Evolutionary conservation across 2,329 filamentous ascomycete genomes (phyloP).

Genomic region (Trichophyton schoenleinii): DNA sequence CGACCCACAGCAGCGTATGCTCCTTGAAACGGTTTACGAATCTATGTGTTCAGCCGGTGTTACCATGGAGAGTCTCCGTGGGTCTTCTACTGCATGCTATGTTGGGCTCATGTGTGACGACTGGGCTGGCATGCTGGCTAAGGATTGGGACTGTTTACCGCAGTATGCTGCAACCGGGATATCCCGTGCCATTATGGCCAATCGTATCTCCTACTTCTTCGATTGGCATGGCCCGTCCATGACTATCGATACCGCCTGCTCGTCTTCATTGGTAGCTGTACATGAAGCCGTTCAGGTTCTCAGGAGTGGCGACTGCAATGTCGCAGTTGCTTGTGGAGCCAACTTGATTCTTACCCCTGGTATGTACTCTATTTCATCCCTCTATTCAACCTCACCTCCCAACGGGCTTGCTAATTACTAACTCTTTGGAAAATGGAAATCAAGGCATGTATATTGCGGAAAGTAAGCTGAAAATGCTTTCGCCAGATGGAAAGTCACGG

Average conservation of each 20-base stretch:
- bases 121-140: slow-evolving; percentile 17
- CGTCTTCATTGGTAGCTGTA: slow-evolving; percentile 5
- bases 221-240: slow-evolving; percentile 4
- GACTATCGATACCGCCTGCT: background rate
- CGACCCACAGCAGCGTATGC: slow-evolving; percentile 23
- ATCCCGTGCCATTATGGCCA: slow-evolving; percentile 28
- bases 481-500: slow-evolving; percentile 21
- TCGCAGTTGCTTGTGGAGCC: background rate
- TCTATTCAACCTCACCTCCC: no score
- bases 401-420: background rate
- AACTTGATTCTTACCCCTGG: slow-evolving; percentile 1
- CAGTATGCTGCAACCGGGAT: slow-evolving; percentile 20
- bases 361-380: background rate
- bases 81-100: slow-evolving; percentile 24
- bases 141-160: slow-evolving; percentile 14
- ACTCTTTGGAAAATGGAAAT: background rate
- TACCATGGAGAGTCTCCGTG: slow-evolving; percentile 18
- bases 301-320: slow-evolving; percentile 13
- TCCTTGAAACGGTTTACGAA: slow-evolving; percentile 21
- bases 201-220: slow-evolving; percentile 35
- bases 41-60: slow-evolving; percentile 19
- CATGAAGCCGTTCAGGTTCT: slow-evolving; percentile 7
- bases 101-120: slow-evolving; percentile 22
- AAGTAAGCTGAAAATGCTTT: slow-evolving; percentile 28
- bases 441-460: slow-evolving; percentile 13